Base-by-base conservation (phyloP, 2,329 filamentous ascomycete genomes). In the Talaromyces piceae region DNA sequence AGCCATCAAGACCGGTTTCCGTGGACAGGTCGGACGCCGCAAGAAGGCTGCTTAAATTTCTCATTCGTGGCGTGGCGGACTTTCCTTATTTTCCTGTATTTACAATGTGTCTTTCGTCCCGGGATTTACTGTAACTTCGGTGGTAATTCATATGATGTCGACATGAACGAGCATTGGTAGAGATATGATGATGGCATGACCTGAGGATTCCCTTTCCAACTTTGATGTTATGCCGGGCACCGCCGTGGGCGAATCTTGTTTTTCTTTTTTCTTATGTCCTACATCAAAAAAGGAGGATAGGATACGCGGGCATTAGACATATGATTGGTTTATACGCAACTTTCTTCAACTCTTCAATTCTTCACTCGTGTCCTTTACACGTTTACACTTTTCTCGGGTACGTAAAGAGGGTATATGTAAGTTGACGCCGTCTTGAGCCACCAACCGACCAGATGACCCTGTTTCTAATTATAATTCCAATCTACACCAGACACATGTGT, bases 1-100 rank as follows among this genome's bases (percentile, higher is more conserved):
- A 55, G 91, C 93, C 61, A 98, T 98, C 86, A 98, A 98, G 85
- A 95, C 90, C 56, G 93, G 93, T 90, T 98, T 98, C 90, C 94
- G 91, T 66, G 93, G 93, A 73, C 93, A 97, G 77, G 88, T 98
- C 73, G 93, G 93, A 72, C 96, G 96, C 87, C 87, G 93, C 81
- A 93, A 84, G 80, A 94, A 94, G 82, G 87, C 90, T 25, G 51
- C 30, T 9, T 54, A 51, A 54, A 33, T 27, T 31, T 30, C 13
- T 8, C 22, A 37, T 37, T 7, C 9, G n/a, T 37, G 31, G 31
- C n/a, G n/a, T n/a, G 31, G 31, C 5, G n/a, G 31, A 37, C 18
- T 12, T 6, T 37, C 8, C 33, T 37, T 18, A 48, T 27, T 31
- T n/a, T n/a, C 46, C 46, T 39, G 22, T 39, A 48, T 13, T 48